Evolutionary conservation across 495 filamentous ascomycete genomes (phyloP).

Genomic region (Penicillium turbatum): DNA sequence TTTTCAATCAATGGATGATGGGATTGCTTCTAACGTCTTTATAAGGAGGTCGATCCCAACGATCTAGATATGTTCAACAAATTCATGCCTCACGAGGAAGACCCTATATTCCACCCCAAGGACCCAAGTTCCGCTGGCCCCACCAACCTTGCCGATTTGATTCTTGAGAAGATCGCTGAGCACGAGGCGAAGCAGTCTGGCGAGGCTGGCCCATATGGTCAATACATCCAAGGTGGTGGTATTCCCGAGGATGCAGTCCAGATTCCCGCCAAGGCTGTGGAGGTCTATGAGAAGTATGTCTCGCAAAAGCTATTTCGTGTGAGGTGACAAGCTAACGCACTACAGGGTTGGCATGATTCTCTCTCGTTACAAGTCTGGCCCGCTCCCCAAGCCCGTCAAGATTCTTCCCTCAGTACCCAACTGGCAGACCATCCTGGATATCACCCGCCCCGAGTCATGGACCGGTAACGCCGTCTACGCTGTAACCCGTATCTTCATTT

Average conservation of each 20-base stretch:
- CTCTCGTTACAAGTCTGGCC: conserved; percentile 89
- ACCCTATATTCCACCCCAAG: conserved; percentile 47
- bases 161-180: conserved; percentile 87
- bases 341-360: conserved; percentile 77
- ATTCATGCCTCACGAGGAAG: conserved; percentile 65
- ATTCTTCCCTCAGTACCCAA: conserved; percentile 86
- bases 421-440: conserved; percentile 80
- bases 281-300: conserved; percentile 84
- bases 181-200: conserved; percentile 69
- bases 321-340: conserved; percentile 15
- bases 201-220: conserved; percentile 20
- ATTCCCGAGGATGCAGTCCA: conserved; percentile 74
- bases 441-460: conserved; percentile 81
- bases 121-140: conserved; percentile 44
- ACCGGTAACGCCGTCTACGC: conserved; percentile 83
- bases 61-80: conserved; percentile 88
- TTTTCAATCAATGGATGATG: neutral
- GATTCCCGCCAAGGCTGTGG: conserved; percentile 84
- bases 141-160: conserved; percentile 86
- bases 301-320: neutral
- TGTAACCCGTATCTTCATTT: conserved; percentile 84
- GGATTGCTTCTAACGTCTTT: conserved; percentile 9
- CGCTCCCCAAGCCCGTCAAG: conserved; percentile 95
- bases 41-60: conserved; percentile 75
- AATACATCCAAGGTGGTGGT: conserved; percentile 45